Percentiles rank a stretch among this genome's conserved stretches.
These are phyloP conservation scores for Blastomyces gilchristii DNA, from an alignment of 2,329 filamentous ascomycete species.

Conservation along the genomic window DNA sequence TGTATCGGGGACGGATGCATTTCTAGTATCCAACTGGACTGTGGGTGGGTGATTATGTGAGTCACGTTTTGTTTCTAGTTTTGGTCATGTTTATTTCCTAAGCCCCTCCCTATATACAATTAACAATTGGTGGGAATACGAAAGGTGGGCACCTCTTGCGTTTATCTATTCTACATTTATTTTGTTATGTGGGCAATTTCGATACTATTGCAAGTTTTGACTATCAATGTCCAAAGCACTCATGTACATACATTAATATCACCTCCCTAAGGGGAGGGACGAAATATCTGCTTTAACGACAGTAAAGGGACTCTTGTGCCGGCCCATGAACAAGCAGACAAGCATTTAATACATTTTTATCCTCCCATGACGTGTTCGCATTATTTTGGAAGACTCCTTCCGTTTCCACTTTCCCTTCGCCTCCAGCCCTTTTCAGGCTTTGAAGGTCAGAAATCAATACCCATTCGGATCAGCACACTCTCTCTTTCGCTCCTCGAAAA, in stretches of 20 bases:
- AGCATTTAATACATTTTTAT: background rate
- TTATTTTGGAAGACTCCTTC: background rate
- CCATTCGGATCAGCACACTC: constrained; percentile 49
- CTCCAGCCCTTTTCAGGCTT: background rate
- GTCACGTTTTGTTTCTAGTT: background rate
- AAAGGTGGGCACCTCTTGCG: background rate
- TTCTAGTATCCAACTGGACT: background rate
- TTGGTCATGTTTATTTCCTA: background rate
- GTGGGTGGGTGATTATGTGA: background rate
- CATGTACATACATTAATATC: background rate
- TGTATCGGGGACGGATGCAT: background rate
- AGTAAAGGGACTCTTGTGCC: background rate
- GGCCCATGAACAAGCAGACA: background rate
- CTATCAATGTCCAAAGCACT: background rate
- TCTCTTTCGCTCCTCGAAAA: constrained; percentile 63
- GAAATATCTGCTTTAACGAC: background rate
- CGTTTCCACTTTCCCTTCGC: background rate
- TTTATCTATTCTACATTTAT: background rate
- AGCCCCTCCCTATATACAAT: background rate
- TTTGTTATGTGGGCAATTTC: background rate
- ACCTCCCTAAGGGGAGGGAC: no score
- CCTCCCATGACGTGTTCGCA: background rate
- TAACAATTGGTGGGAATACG: background rate
- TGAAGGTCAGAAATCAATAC: background rate
- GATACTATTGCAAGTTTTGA: background rate